These are phyloP conservation scores for Tulasnella sp. DNA, from an alignment of 768 basidiomycete species.

Conservation along the genomic window DNA sequence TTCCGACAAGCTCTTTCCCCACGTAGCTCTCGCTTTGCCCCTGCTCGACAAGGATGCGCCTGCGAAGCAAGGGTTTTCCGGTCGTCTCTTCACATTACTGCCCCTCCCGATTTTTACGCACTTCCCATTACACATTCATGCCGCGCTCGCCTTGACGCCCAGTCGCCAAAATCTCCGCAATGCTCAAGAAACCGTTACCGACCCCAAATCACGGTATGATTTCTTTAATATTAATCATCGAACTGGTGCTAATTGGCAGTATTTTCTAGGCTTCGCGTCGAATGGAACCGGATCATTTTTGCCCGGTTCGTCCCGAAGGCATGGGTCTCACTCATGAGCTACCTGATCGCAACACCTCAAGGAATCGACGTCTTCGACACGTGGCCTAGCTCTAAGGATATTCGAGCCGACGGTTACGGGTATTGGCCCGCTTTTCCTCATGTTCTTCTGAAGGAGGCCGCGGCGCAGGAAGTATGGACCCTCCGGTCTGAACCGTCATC, in stretches of 20 bases:
- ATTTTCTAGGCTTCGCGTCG: constrained; percentile 41
- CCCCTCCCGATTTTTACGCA: constrained; percentile 36
- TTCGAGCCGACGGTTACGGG: constrained; percentile 35
- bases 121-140: constrained; percentile 20
- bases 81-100: constrained; percentile 49
- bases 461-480: not conserved
- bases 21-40: constrained; percentile 38
- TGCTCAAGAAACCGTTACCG: not conserved
- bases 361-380: constrained; percentile 31
- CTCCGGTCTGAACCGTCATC: not conserved
- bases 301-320: constrained; percentile 44
- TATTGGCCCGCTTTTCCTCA: constrained; percentile 45
- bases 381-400: constrained; percentile 37
- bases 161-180: constrained; percentile 1
- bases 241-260: not conserved
- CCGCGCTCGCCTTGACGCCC: constrained; percentile 32
- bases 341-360: constrained; percentile 29
- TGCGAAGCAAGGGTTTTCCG: constrained; percentile 27
- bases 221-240: not conserved
- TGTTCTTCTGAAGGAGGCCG: constrained; percentile 35
- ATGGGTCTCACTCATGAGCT: constrained; percentile 41
- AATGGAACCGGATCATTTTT: constrained; percentile 50
- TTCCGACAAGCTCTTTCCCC: constrained; percentile 39
- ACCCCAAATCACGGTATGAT: not conserved
- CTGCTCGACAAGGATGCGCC: constrained; percentile 19